A percentile compares a stretch with the other conserved stretches of the same genome.
Evolutionary conservation across 176 grass and related monocot genomes (phyloP).

Genomic region (Oryza nivara): DNA sequence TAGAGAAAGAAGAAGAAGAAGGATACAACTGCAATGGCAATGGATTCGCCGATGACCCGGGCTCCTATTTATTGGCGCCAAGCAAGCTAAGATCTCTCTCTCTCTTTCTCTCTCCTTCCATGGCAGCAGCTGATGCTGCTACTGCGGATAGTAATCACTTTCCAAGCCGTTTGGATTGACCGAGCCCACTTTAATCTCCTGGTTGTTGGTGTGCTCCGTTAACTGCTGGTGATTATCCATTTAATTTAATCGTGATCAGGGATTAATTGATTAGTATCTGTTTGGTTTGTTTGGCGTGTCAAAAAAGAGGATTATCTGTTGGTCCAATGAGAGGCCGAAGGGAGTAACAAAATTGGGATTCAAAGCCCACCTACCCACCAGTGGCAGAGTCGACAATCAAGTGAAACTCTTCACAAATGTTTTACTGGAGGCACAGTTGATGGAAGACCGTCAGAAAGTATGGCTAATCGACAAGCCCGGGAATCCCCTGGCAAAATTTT

Average conservation of each 20-base stretch:
- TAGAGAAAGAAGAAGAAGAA: background rate
- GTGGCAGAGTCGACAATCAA: background rate
- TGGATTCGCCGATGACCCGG: constrained; percentile 38
- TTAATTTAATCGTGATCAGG: background rate
- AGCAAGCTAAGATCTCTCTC: background rate
- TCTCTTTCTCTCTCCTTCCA: background rate
- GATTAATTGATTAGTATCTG: too few relatives aligned
- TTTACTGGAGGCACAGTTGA: background rate
- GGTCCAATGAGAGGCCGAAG: background rate
- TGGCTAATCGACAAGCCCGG: too few relatives aligned
- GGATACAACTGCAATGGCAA: background rate
- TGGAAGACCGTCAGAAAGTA: too few relatives aligned
- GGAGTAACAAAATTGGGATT: background rate
- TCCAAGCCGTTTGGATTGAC: constrained; percentile 57
- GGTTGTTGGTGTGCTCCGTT: constrained; percentile 4
- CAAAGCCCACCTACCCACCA: background rate
- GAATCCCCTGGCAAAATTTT: too few relatives aligned
- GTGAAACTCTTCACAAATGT: background rate
- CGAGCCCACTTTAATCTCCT: background rate
- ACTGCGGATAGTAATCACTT: constrained; percentile 33
- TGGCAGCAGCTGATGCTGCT: background rate
- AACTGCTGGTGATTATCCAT: background rate
- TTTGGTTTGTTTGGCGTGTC: too few relatives aligned
- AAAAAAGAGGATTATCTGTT: background rate
- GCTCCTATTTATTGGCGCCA: constrained; percentile 56